Conservation (phyloP, 208 protist genomes). For the Trichomonas tenax region DNA sequence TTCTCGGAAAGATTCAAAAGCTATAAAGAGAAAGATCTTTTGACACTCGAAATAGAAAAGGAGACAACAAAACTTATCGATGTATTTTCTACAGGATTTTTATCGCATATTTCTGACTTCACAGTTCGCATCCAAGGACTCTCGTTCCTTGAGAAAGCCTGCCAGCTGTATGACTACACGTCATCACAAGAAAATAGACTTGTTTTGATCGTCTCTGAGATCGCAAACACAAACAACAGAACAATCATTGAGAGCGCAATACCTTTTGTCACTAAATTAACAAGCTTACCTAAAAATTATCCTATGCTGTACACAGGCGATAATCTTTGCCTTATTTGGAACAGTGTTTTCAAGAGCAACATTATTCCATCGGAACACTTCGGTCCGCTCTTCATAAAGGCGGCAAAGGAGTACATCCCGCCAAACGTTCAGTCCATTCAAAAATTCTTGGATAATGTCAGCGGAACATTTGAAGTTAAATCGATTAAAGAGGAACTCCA, state of each 20-base stretch:
- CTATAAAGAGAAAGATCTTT: not conserved
- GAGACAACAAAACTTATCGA: not conserved
- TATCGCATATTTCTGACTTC: not conserved
- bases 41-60: not conserved
- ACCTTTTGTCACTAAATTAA: not conserved
- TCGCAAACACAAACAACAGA: not conserved
- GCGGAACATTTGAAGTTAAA: not conserved
- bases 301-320: not conserved
- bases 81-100: not conserved
- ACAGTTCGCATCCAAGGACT: not conserved
- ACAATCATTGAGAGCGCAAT: not conserved
- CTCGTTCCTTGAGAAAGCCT: not conserved
- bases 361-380: not conserved
- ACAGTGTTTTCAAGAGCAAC: not conserved
- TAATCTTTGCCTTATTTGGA: not conserved
- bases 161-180: not conserved
- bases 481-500: not conserved
- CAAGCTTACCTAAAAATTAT: not conserved
- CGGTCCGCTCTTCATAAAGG: not conserved
- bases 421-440: not conserved
- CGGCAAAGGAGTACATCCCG: not conserved
- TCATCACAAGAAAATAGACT: not conserved
- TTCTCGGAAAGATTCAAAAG: not conserved
- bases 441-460: not conserved
- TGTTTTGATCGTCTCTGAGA: not conserved